Base-by-base conservation (phyloP, 371 early-diverging fungal genomes). In the Batrachochytrium dendrobatidis region DNA sequence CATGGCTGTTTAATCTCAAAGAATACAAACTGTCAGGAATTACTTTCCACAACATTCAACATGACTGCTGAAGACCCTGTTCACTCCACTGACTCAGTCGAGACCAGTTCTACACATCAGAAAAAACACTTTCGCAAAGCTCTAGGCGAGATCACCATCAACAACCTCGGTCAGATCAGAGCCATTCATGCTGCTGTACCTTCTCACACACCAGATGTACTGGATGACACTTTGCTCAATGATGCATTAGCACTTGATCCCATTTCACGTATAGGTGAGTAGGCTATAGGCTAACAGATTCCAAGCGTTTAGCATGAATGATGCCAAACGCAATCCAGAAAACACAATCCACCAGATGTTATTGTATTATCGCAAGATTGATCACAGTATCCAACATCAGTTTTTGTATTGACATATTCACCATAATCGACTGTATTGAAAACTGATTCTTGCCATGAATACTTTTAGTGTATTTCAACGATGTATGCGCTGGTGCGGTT, bases 401-500 rank as follows among this genome's bases (percentile, higher is more conserved):
- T 24, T n/a, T 1, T 31, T 1, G 32, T 8, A 24, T 25, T 18
- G 34, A 33, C 6, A 12, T 24, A 3, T 51, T 51, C 35, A 15
- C 18, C 30, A 34, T 1, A 1, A 8, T 35, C 28, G 32, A 12
- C 17, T n/a, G n/a, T 18, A 22, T 39, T 31, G 20, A 8, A 29
- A n/a, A 28, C 29, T 18, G 30, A n/a, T 45, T 31, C 32, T 18
- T 32, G 28, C 45, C 44, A 18, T 15, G 12, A 18, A 8, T 26
- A 0, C 20, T 35, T 4, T 31, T 6, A 55, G 7, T 7, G 48
- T 83, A 82, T 60, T 87, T 83, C 65, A 85, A 89, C 67, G 87
- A 88, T 55, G 66, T 81, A 32, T 88, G 87, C 61, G 91, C 88
- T 48, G 95, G 92, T 20, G 85, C 86, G n/a, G 84, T 95, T 6